Evolutionary conservation across 768 basidiomycete genomes (phyloP), one percentile per base, ranked within the genome.

Genomic region (Boletus speciosus): DNA sequence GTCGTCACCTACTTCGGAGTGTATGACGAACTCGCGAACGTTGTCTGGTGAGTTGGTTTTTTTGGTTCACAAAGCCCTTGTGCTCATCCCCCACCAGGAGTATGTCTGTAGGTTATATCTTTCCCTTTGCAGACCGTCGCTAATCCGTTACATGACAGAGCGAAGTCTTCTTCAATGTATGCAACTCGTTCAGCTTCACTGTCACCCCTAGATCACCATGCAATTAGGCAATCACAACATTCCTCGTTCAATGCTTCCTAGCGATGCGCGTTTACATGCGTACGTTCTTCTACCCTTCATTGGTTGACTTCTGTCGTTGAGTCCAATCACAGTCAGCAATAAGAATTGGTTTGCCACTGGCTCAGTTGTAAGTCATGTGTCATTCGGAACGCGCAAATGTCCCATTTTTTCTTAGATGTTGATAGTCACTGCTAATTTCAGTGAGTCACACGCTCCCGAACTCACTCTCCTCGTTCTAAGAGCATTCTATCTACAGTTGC

Each of bases 161-260:
- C 21, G 77, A 78, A 62, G 74, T 81, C 12, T 61, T 81, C 23
- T 78, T 80, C 62, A 82, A 80, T 62, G 81, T 67, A 53, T 9
- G 60, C n/a, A 3, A 10, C 1, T 38, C 6, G 5, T 31, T 52
- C 14, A 0, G 6, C 16, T 51, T 32, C 21, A 14, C 14, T 23
- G 25, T 16, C 16, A 11, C 16, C 36, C 31, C 31, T 42, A 15
- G 2, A 31, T 60, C 32, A 66, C 45, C 21, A 43, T 25, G 5
- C 12, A 15, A 5, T 10, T 31, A 67, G 66, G 61, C 74, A 34
- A 61, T 80, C 23, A 81, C 79, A 8, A 78, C 75, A 5, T 68
- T 75, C 38, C 64, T 81, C 21, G 82, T 83, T 6, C 83, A 84
- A 67, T 74, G 78, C 37, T 84, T 83, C 67, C 74, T 82, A 55